A percentile compares a stretch with the other conserved stretches of the same genome.
Evolutionary conservation across 2,329 filamentous ascomycete species (phyloP).

Genomic region (Chlorencoelia australis): DNA sequence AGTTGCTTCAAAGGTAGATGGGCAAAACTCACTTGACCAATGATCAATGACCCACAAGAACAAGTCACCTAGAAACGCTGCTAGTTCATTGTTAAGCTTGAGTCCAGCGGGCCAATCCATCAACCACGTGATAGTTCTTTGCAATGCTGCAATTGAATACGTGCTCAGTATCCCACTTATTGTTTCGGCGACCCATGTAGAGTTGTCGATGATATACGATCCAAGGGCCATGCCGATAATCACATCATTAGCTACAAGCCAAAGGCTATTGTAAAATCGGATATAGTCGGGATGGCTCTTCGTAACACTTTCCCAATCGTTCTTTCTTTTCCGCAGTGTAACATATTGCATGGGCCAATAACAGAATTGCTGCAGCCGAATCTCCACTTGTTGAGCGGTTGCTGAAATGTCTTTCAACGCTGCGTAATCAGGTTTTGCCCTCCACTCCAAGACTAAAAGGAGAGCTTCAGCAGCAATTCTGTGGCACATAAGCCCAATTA

Average conservation of each 20-base stretch:
- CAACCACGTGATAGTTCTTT: conserved; percentile 85
- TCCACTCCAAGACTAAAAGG: conserved; percentile 74
- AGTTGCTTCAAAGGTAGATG: not conserved
- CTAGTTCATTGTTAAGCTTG: conserved; percentile 90
- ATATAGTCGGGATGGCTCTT: conserved; percentile 97
- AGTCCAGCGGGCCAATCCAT: conserved; percentile 93
- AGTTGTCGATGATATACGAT: conserved; percentile 94
- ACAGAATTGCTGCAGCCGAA: conserved; percentile 93
- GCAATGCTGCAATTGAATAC: conserved; percentile 83
- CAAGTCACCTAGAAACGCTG: conserved; percentile 85
- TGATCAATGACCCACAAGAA: conserved; percentile 99
- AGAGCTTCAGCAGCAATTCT: conserved; percentile 72
- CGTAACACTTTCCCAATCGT: conserved; percentile 91
- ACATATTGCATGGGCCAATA: conserved; percentile 98
- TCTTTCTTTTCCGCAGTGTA: conserved; percentile 78
- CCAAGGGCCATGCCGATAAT: conserved; percentile 96
- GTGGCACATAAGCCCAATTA: conserved; percentile 70
- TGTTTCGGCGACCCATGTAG: conserved; percentile 68
- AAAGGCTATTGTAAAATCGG: conserved; percentile 95
- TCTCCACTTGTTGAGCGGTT: conserved; percentile 94
- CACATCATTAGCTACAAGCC: conserved; percentile 96
- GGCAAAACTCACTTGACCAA: conserved; percentile 63
- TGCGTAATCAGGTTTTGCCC: conserved; percentile 63
- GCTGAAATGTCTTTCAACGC: conserved; percentile 93
- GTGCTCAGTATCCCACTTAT: conserved; percentile 65